Percentiles rank a stretch among this genome's conserved stretches.
phyloP scores from a whole-genome alignment of 176 grass and related monocot genomes.

The Bromus sterilis region DNA sequence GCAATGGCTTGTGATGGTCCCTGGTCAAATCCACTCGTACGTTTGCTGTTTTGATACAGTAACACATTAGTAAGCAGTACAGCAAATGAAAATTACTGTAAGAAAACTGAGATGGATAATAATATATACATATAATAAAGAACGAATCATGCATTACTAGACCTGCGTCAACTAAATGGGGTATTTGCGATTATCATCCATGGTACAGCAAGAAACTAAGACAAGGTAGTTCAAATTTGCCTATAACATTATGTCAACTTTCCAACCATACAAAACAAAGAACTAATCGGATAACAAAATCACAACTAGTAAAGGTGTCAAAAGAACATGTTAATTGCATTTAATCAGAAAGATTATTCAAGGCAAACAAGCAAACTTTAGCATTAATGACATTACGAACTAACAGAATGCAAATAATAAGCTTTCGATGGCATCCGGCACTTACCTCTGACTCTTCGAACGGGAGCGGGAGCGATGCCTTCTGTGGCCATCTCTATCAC shows the following conservation, averaged over 20 bases:
- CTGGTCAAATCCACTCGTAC: constrained; percentile 87
- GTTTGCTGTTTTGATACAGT: constrained; percentile 52
- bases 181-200: not conserved
- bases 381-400: not conserved
- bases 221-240: not conserved
- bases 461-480: constrained; percentile 56
- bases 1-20: constrained; percentile 36
- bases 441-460: constrained; percentile 35
- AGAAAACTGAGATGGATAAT: not conserved
- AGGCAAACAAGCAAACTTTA: not conserved
- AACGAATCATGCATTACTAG: not conserved
- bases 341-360: too few relatives aligned
- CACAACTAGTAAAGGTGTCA: not conserved
- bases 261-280: not conserved
- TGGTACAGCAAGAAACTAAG: not conserved
- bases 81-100: not conserved
- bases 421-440: not conserved
- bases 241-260: not conserved
- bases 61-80: constrained; percentile 20
- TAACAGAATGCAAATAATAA: not conserved
- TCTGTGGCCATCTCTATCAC: constrained; percentile 51
- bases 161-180: not conserved
- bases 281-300: not conserved
- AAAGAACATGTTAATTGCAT: not conserved
- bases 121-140: not conserved